Evolutionary conservation across 495 filamentous ascomycete species (phyloP).

Genomic region (Penicillium desertorum): DNA sequence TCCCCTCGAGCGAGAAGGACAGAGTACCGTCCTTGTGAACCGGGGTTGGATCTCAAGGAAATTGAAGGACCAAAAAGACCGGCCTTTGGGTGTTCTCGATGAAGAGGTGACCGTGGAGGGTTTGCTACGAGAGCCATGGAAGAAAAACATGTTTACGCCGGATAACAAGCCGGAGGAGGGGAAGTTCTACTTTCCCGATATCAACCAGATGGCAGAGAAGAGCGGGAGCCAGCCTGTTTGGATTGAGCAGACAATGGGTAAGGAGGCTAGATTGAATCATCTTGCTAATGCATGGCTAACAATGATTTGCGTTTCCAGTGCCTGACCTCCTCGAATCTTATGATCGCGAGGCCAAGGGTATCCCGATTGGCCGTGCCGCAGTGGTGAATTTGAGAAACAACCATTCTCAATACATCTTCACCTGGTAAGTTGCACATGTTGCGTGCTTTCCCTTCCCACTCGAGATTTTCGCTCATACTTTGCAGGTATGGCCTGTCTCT

Average conservation of each 20-base stretch:
- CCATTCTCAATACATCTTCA: conserved; percentile 97
- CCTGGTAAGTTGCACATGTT: conserved; percentile 65
- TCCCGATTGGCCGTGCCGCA: conserved; percentile 85
- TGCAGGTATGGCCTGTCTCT: conserved; percentile 81
- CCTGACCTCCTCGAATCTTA: conserved; percentile 72
- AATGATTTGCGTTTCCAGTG: conserved; percentile 46
- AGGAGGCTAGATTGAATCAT: conserved; percentile 12
- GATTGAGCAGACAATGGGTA: conserved; percentile 96
- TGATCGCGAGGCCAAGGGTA: conserved; percentile 72
- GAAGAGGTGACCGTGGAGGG: conserved; percentile 78
- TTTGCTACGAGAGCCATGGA: conserved; percentile 83
- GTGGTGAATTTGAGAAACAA: conserved; percentile 95
- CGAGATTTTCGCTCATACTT: conserved; percentile 22
- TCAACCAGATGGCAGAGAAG: conserved; percentile 85
- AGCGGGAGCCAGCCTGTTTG: conserved; percentile 85
- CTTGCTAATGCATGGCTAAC: conserved; percentile 15
- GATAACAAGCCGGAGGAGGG: conserved; percentile 76
- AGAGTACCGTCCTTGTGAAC: conserved; percentile 75
- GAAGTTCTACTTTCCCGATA: conserved; percentile 94
- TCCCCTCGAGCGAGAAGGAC: conserved; percentile 72
- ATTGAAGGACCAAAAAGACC: conserved; percentile 58
- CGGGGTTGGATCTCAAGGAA: conserved; percentile 86
- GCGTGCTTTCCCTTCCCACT: not conserved
- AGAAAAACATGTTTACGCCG: conserved; percentile 97
- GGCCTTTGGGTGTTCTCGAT: conserved; percentile 57